Conservation (phyloP, 768 basidiomycete species). For the Scleroderma bovista region DNA sequence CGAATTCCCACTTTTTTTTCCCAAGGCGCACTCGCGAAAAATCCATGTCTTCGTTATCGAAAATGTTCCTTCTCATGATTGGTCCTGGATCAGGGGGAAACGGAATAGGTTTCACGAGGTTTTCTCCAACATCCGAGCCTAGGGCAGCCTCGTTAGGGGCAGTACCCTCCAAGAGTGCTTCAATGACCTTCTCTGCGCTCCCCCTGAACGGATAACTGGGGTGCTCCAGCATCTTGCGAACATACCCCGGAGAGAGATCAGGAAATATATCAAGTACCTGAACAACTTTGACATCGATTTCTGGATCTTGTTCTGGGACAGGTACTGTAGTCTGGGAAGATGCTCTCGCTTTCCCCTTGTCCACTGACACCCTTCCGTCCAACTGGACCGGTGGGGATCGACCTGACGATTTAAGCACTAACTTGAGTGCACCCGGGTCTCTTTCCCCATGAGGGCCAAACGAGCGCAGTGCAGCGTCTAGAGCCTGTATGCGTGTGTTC, state of each 20-base stretch:
- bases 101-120: background rate
- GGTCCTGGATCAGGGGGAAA: conserved; percentile 8
- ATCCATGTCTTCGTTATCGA: conserved; percentile 71
- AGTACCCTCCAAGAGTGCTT: conserved; percentile 70
- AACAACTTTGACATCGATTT: conserved; percentile 52
- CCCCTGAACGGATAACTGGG: conserved; percentile 44
- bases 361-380: too few species aligned
- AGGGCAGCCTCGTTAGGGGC: conserved; percentile 40
- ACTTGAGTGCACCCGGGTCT: conserved; percentile 54
- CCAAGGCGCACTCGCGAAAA: conserved; percentile 52
- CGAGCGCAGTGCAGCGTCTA: conserved; percentile 47
- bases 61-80: conserved; percentile 62
- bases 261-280: conserved; percentile 79
- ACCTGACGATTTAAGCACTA: conserved; percentile 61
- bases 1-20: conserved; percentile 51
- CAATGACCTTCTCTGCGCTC: conserved; percentile 57
- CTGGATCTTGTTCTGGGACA: conserved; percentile 27
- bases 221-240: conserved; percentile 51
- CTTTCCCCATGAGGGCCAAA: conserved; percentile 28
- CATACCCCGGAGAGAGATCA: conserved; percentile 48
- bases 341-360: conserved; percentile 41
- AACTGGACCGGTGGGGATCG: conserved; percentile 34
- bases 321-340: conserved; percentile 4
- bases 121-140: conserved; percentile 5
- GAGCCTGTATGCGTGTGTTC: conserved; percentile 51